Evolutionary conservation across 139 green algal species (phyloP), one percentile per base, ranked within the genome.

Genomic region (Coelastrella sp.): DNA sequence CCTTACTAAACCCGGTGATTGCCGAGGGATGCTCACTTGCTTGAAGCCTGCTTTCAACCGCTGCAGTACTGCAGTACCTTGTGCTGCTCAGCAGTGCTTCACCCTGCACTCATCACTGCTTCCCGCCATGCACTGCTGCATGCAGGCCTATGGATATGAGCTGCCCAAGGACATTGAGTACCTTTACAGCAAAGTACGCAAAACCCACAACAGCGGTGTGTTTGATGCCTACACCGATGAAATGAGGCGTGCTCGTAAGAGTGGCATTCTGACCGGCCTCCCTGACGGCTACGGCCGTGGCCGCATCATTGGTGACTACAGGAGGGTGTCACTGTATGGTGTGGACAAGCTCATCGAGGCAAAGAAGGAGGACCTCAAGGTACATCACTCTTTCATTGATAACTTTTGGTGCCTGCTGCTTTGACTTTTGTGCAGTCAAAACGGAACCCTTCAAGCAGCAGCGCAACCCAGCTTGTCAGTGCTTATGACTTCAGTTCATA

Each of bases 241-340:
- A 89, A 97, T 97, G 96, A 91, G 93, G 57, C 61, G 57, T 1
- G 94, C 93, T 22, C 94, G 96, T 82, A 95, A 94, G 92, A 92
- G 78, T 58, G 93, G 94, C 92, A 96, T 97, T 90, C 91, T 97
- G 24, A 96, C 95, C 8, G 96, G 96, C 73, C 93, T 97, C 85
- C 96, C 96, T 25, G 96, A 97, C 76, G 95, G 76, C 76, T 94
- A 94, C 89, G 94, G 94, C 59, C 94, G 95, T 70, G 94, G 96
- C 25, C 94, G 96, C 86, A 96, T 97, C 90, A 97, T 97, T 87
- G 96, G 96, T 57, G 96, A 97, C 93, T 97, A 97, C 92, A 63
- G 92, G 63, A 92, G 96, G 56, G 95, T 97, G 70, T 92, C 96
- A 22, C 93, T 97, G 89, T 97, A 96, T 87, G 96, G 96, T 61